Percentiles rank a stretch among this genome's conserved stretches.
Conservation (phyloP, 2,329 filamentous ascomycete genomes). For the Cordyceps javanica region DNA sequence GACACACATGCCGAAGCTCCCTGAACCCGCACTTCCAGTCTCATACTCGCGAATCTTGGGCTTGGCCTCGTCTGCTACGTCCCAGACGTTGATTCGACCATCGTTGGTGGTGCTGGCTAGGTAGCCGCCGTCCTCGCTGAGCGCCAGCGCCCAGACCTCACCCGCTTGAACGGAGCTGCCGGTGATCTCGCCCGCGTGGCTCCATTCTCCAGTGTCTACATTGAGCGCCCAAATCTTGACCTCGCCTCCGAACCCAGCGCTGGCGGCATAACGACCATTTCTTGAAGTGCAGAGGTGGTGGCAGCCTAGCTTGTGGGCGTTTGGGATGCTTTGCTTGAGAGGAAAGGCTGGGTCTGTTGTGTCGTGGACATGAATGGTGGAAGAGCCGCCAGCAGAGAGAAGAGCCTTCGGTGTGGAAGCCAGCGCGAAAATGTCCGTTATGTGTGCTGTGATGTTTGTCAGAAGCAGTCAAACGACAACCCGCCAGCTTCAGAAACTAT, state of each 20-base stretch:
- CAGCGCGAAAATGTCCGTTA: slow-evolving; percentile 77
- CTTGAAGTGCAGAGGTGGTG: slow-evolving; percentile 75
- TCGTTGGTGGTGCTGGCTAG: slow-evolving; percentile 84
- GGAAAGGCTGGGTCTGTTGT: slow-evolving; percentile 67
- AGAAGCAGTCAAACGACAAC: slow-evolving; percentile 15
- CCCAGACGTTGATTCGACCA: slow-evolving; percentile 86
- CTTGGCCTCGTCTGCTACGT: slow-evolving; percentile 49
- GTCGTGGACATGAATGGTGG: slow-evolving; percentile 73
- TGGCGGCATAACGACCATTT: slow-evolving; percentile 68
- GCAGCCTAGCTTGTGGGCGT: slow-evolving; percentile 80
- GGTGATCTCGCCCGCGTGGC: slow-evolving; percentile 33
- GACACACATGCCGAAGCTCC: slow-evolving; percentile 84
- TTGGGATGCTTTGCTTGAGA: slow-evolving; percentile 69
- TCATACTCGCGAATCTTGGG: slow-evolving; percentile 76
- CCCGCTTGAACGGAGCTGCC: slow-evolving; percentile 49
- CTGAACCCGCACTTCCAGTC: slow-evolving; percentile 63
- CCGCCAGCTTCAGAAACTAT: slow-evolving; percentile 20
- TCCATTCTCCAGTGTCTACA: slow-evolving; percentile 51
- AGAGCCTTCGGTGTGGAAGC: slow-evolving; percentile 68
- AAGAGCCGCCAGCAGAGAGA: slow-evolving; percentile 79
- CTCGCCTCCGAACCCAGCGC: slow-evolving; percentile 83
- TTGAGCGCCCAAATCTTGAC: slow-evolving; percentile 72
- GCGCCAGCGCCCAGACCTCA: slow-evolving; percentile 79
- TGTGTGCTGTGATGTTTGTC: slow-evolving; percentile 55
- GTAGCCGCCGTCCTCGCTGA: slow-evolving; percentile 78